These are phyloP conservation scores for Allantophomopsis cytisporea DNA, from an alignment of 2,329 filamentous ascomycete species.

Conservation along the genomic window DNA sequence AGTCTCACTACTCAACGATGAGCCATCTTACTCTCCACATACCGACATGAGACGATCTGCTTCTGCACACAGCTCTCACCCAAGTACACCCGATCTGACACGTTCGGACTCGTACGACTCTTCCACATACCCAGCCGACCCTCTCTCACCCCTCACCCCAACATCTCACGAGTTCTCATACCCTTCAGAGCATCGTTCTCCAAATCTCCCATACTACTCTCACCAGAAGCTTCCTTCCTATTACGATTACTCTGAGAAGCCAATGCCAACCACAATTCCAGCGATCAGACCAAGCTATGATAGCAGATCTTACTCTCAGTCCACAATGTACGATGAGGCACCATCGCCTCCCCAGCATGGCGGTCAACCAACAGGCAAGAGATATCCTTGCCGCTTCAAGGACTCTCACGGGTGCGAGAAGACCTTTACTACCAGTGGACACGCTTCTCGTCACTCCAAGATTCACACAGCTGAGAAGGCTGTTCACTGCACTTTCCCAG, in stretches of 20 bases:
- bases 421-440: constrained; percentile 73
- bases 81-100: constrained; percentile 33
- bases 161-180: constrained; percentile 26
- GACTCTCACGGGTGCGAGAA: constrained; percentile 61
- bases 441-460: constrained; percentile 74
- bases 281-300: neutral
- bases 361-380: constrained; percentile 28
- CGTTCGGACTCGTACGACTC: constrained; percentile 50
- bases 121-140: constrained; percentile 32
- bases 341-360: constrained; percentile 1
- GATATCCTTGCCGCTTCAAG: constrained; percentile 61
- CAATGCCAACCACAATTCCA: neutral
- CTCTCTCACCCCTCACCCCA: constrained; percentile 41
- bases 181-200: constrained; percentile 11
- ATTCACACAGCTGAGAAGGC: constrained; percentile 75
- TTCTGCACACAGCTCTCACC: constrained; percentile 24
- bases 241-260: neutral
- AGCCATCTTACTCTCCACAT: constrained; percentile 16
- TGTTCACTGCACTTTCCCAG: constrained; percentile 51
- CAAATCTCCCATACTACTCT: constrained; percentile 12
- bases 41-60: constrained; percentile 4
- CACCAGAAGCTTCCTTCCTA: constrained; percentile 25
- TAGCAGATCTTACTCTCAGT: neutral
- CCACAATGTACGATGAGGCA: constrained; percentile 8
- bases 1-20: constrained; percentile 47